phyloP scores from a whole-genome alignment of 2,329 filamentous ascomycete genomes.

The Paecilomyces dactylethromorphus region DNA sequence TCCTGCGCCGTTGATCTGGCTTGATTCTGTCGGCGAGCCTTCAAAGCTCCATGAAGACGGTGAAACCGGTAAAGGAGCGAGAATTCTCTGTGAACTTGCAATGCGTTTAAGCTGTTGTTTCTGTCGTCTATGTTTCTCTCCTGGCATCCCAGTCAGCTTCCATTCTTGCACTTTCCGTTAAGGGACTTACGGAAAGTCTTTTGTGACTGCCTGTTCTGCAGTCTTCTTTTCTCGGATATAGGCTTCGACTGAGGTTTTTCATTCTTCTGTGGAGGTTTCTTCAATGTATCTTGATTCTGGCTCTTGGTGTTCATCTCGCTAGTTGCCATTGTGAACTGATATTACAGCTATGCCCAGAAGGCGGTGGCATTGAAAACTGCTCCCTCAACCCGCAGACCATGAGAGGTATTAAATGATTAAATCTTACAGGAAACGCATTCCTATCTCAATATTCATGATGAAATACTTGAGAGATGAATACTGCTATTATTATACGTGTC shows the following conservation, averaged over 20 bases:
- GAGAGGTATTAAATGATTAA: neutral
- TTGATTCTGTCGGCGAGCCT: neutral
- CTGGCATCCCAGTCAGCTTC: neutral
- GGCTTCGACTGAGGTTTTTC: neutral
- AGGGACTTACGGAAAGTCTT: slow-evolving; percentile 1
- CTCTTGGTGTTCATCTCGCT: neutral
- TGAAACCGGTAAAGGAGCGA: neutral
- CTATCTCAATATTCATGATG: neutral
- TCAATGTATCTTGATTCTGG: neutral
- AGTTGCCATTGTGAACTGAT: neutral
- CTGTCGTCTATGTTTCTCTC: neutral
- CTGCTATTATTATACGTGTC: neutral
- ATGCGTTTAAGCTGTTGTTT: neutral
- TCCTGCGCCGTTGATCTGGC: neutral
- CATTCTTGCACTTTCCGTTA: neutral
- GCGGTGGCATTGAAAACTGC: neutral
- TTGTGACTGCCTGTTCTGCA: slow-evolving; percentile 12
- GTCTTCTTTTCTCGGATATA: slow-evolving; percentile 10
- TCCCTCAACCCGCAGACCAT: neutral
- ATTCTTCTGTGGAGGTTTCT: neutral
- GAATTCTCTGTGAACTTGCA: neutral
- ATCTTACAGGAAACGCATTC: neutral
- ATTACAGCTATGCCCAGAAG: neutral
- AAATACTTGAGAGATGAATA: neutral
- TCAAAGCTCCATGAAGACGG: neutral